Evolutionary conservation across 257 asterid species (phyloP).

Genomic region (Penstemon eatonii): DNA sequence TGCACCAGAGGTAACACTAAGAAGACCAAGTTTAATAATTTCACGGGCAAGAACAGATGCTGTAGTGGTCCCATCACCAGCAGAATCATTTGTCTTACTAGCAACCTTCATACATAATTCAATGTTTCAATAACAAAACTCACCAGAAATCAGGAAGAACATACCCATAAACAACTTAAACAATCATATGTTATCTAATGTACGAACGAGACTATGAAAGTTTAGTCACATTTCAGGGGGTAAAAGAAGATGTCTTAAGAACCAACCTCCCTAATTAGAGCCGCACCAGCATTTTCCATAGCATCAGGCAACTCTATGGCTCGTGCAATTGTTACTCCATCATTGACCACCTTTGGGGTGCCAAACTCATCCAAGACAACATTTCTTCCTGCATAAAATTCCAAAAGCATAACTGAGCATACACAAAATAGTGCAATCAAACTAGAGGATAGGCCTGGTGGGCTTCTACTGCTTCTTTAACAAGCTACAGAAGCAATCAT

Average conservation of each 20-base stretch:
- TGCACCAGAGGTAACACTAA: conserved; percentile 96
- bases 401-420: background rate
- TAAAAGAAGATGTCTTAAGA: background rate
- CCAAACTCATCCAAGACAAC: conserved; percentile 95
- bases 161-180: background rate
- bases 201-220: background rate
- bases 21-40: conserved; percentile 85
- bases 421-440: background rate
- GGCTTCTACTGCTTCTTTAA: background rate
- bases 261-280: conserved; percentile 91
- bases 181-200: background rate
- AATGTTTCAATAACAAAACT: conserved; percentile 14
- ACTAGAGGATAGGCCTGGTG: background rate
- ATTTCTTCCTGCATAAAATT: conserved; percentile 63
- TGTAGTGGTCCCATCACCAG: conserved; percentile 98
- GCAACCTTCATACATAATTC: conserved; percentile 67
- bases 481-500: background rate
- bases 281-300: conserved; percentile 98
- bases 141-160: background rate
- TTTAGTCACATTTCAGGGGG: background rate
- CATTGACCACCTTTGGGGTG: conserved; percentile 84
- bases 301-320: conserved; percentile 90
- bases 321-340: conserved; percentile 90
- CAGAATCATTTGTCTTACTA: conserved; percentile 97
- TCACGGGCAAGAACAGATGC: conserved; percentile 96